Conservation (phyloP, 371 early-diverging fungal species). For the Rhizopus sp. region DNA sequence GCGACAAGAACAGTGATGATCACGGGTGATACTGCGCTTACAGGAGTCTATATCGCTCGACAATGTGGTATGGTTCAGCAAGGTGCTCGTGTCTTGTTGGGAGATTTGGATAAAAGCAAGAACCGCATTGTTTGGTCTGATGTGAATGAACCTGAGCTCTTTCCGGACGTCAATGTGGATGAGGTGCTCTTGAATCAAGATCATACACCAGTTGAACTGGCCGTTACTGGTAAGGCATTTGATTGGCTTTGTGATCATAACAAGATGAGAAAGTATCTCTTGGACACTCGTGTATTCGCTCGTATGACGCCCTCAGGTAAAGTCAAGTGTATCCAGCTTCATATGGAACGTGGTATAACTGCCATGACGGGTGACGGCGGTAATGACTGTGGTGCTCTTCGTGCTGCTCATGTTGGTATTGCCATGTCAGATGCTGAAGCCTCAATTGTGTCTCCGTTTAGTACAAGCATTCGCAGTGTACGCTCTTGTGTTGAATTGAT, state of each 20-base stretch:
- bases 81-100: slow-evolving; percentile 45
- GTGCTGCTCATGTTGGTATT: slow-evolving; percentile 90
- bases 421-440: slow-evolving; percentile 88
- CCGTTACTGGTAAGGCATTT: slow-evolving; percentile 76
- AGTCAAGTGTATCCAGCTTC: slow-evolving; percentile 70
- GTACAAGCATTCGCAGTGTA: slow-evolving; percentile 67
- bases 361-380: slow-evolving; percentile 97
- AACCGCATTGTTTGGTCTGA: slow-evolving; percentile 54
- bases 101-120: slow-evolving; percentile 42
- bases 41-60: slow-evolving; percentile 85
- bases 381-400: slow-evolving; percentile 94
- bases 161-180: slow-evolving; percentile 39
- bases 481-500: slow-evolving; percentile 74
- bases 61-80: slow-evolving; percentile 71
- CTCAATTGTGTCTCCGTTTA: slow-evolving; percentile 87
- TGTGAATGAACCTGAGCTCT: slow-evolving; percentile 48
- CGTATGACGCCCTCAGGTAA: slow-evolving; percentile 81
- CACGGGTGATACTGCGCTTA: slow-evolving; percentile 92
- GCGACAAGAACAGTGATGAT: slow-evolving; percentile 85
- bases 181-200: slow-evolving; percentile 31
- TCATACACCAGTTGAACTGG: slow-evolving; percentile 59
- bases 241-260: slow-evolving; percentile 44
- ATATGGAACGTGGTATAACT: slow-evolving; percentile 75
- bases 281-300: slow-evolving; percentile 71
- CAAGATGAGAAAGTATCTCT: slow-evolving; percentile 50